Evolutionary conservation across 2,329 filamentous ascomycete species (phyloP), one percentile per base, ranked within the genome.

Genomic region (Bipolaris sorokiniana): DNA sequence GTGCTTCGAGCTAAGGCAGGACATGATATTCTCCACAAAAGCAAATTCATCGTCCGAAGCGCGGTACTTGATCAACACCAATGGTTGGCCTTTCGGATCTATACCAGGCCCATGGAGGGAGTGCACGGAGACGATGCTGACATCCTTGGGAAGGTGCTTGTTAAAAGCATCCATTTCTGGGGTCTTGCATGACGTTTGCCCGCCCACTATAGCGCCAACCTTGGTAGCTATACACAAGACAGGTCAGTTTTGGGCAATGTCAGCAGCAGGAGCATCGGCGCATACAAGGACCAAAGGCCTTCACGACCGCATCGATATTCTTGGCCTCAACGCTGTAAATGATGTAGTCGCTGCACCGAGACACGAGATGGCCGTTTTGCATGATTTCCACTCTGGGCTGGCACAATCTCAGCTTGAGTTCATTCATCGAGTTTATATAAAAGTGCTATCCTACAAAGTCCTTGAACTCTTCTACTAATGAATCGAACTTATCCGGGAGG

Each of bases 241-340:
- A 38, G 45, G 51, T 61, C 54, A 54, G 58, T 56, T 41, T 45
- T 18, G 44, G 45, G 46, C 44, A 53, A 60, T 42, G 18, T 23
- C 44, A 45, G 48, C 36, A 41, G 20, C 41, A 42, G 38, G 26
- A n/a, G 56, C 52, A 56, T 51, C 78, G 28, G 51, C 89, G 51
- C 89, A 82, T 92, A 97, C 92, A 97, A 69, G 94, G 94, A 63
- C 93, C 95, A 77, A 92, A 99, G 70, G 89, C 83, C 62, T 89
- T 89, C 71, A 97, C 95, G 69, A 97, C 91, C 66, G 84, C 85
- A 75, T 92, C 90, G 77, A 99, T 96, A 65, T 89, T 86, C 69
- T 92, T 92, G 61, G 95, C 95, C 79, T 98, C 94, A 78, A 99
- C 95, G 79, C 90, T 96, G 84, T 99, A 99, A 76, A 99, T 92